These are phyloP conservation scores for Aspergillus sp. DNA, from an alignment of 2,329 filamentous ascomycete genomes.

Conservation along the genomic window DNA sequence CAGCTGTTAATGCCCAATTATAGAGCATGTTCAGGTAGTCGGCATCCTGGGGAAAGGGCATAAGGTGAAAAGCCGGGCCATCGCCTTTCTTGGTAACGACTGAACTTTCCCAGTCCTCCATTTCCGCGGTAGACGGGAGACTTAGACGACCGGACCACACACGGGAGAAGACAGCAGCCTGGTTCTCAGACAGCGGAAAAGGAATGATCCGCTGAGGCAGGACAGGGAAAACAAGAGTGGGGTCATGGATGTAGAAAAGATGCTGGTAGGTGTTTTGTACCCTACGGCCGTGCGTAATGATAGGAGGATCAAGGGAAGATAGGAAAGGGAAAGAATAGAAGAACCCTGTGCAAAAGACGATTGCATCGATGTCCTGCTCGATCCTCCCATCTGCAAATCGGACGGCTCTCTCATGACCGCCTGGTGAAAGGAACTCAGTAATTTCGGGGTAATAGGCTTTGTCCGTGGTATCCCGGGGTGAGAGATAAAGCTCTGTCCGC, in stretches of 20 bases:
- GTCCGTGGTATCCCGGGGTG: constrained; percentile 40
- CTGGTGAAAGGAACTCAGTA: constrained; percentile 53
- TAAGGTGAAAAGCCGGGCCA: constrained; percentile 54
- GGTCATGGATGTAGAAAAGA: constrained; percentile 71
- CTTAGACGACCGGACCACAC: constrained; percentile 71
- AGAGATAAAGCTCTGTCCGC: constrained; percentile 51
- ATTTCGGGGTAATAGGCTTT: constrained; percentile 61
- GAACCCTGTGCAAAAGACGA: constrained; percentile 89
- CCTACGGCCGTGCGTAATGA: constrained; percentile 68
- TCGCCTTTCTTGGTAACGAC: constrained; percentile 45
- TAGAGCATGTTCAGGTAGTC: constrained; percentile 47
- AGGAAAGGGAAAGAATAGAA: constrained; percentile 81
- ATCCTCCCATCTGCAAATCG: constrained; percentile 65
- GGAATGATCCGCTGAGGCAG: constrained; percentile 85
- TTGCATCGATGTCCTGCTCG: constrained; percentile 68
- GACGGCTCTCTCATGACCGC: constrained; percentile 56
- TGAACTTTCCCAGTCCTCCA: constrained; percentile 66
- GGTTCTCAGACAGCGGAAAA: constrained; percentile 76
- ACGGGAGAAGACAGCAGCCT: constrained; percentile 73
- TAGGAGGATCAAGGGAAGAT: constrained; percentile 47
- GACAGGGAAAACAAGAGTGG: constrained; percentile 74
- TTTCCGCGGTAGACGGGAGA: constrained; percentile 63
- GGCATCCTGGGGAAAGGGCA: constrained; percentile 50
- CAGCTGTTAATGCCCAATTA: constrained; percentile 42
- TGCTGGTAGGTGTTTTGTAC: constrained; percentile 76